Percentiles rank a stretch among this genome's conserved stretches.
phyloP scores from a whole-genome alignment of 1,139 yeast species.

The Geotrichum bryndzae region DNA sequence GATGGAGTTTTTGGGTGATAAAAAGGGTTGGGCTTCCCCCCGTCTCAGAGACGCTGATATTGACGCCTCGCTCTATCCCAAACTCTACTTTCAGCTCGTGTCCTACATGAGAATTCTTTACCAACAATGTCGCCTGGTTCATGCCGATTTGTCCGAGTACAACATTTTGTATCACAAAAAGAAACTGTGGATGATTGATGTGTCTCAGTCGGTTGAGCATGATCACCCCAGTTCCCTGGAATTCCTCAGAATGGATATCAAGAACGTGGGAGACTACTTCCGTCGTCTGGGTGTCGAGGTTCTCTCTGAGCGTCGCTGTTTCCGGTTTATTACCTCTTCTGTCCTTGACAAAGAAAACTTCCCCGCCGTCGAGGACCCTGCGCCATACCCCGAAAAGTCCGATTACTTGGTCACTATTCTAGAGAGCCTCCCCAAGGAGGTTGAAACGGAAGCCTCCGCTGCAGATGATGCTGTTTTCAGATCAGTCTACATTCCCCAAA shows the following conservation, averaged over 20 bases:
- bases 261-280: conserved; percentile 87
- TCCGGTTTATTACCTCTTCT: conserved; percentile 55
- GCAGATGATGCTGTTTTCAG: conserved; percentile 85
- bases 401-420: conserved; percentile 28
- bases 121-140: conserved; percentile 83
- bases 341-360: conserved; percentile 13
- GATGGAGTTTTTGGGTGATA: conserved; percentile 84
- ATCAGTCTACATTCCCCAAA: conserved; percentile 75
- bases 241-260: conserved; percentile 93
- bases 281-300: conserved; percentile 65
- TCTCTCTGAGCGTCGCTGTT: conserved; percentile 74
- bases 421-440: conserved; percentile 33
- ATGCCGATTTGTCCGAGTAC: conserved; percentile 95
- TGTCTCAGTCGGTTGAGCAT: conserved; percentile 95
- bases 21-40: conserved; percentile 75
- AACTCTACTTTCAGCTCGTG: conserved; percentile 70
- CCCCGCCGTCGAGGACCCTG: conserved; percentile 33
- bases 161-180: conserved; percentile 79
- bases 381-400: conserved; percentile 20
- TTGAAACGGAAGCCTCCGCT: conserved; percentile 44
- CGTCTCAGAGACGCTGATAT: conserved; percentile 64
- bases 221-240: conserved; percentile 97
- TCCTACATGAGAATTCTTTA: conserved; percentile 82
- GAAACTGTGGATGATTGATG: conserved; percentile 83
- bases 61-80: conserved; percentile 48